Evolutionary conservation across 2,329 filamentous ascomycete genomes (phyloP).

Genomic region (Fusarium aywerte): DNA sequence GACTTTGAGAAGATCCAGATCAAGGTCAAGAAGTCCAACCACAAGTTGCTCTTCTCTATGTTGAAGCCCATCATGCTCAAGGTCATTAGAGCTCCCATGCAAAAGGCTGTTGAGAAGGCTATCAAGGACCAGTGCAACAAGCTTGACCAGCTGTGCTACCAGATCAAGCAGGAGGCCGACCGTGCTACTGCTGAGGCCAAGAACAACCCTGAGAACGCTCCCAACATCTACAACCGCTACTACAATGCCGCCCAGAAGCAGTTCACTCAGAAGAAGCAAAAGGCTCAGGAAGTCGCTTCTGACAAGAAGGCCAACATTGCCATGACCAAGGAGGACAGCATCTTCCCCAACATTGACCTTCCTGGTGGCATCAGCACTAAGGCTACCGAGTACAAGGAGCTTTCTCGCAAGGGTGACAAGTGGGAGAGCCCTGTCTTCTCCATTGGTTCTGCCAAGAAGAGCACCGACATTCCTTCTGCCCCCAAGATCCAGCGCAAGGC

Average conservation of each 20-base stretch:
- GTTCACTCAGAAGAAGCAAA: constrained; percentile 79
- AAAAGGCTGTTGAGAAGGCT: constrained; percentile 89
- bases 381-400: constrained; percentile 91
- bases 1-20: constrained; percentile 84
- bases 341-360: constrained; percentile 86
- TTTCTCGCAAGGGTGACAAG: constrained; percentile 86
- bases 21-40: constrained; percentile 93
- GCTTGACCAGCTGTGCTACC: constrained; percentile 76
- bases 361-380: constrained; percentile 88
- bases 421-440: constrained; percentile 97
- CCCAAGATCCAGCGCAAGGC: constrained; percentile 62
- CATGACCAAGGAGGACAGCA: constrained; percentile 80
- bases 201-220: constrained; percentile 73
- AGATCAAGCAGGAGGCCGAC: constrained; percentile 86
- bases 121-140: constrained; percentile 85
- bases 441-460: constrained; percentile 80
- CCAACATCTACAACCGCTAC: constrained; percentile 90
- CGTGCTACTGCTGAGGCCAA: constrained; percentile 69
- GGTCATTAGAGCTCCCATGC: constrained; percentile 82
- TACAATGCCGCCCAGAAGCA: constrained; percentile 78
- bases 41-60: constrained; percentile 88
- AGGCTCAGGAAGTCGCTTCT: constrained; percentile 70
- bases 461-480: constrained; percentile 74
- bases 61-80: constrained; percentile 90
- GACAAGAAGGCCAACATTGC: constrained; percentile 73